A percentile compares a stretch with the other conserved stretches of the same genome.
phyloP scores from a whole-genome alignment of 306 rosid genomes.

The Cucumis sativus region Cucumber_9930_V3 NC_026656.2:17674501-17675000 shows the following conservation, averaged over 20 bases:
- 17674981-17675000: conserved; percentile 25
- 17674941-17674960: conserved; percentile 17
- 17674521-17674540: not conserved
- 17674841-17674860: conserved; percentile 19
- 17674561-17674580: not conserved
- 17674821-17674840: conserved; percentile 42
- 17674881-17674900: conserved; percentile 26
- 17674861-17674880: conserved; percentile 24
- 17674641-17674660: conserved; percentile 7
- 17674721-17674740: conserved; percentile 97
- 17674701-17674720: conserved; percentile 81
- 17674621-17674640: not conserved
- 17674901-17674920: conserved; percentile 24
- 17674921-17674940: conserved; percentile 17
- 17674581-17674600: not conserved
- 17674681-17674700: conserved; percentile 5
- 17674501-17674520: not conserved
- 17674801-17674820: conserved; percentile 52
- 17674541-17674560: not conserved
- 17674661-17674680: conserved; percentile 9
- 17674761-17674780: conserved; percentile 74
- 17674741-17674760: conserved; percentile 76
- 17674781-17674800: conserved; percentile 41
- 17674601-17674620: not conserved
- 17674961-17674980: conserved; percentile 32